phyloP scores from a whole-genome alignment of 257 asterid species.

The Solanum rostratum region DNA sequence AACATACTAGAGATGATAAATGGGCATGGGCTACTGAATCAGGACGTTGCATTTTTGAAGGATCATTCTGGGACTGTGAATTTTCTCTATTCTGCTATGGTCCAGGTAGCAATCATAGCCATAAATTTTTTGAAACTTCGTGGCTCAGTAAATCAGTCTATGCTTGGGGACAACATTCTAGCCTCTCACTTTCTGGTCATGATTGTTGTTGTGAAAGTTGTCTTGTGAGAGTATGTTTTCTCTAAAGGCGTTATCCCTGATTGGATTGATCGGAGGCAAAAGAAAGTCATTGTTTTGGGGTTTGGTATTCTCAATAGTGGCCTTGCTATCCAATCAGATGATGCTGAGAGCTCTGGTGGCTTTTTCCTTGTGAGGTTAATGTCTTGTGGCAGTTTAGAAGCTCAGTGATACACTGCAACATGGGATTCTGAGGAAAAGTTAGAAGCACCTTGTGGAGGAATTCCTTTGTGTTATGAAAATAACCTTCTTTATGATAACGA shows the following conservation, averaged over 20 bases:
- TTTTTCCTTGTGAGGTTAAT: slow-evolving; percentile 46
- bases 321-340: slow-evolving; percentile 15
- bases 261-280: slow-evolving; percentile 92
- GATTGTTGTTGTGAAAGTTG: slow-evolving; percentile 57
- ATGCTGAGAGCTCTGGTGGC: slow-evolving; percentile 33
- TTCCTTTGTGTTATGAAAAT: slow-evolving; percentile 16
- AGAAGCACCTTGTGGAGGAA: slow-evolving; percentile 27
- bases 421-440: slow-evolving; percentile 24
- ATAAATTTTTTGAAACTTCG: slow-evolving; percentile 20
- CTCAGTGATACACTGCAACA: slow-evolving; percentile 43
- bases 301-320: slow-evolving; percentile 42
- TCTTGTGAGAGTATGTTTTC: slow-evolving; percentile 36
- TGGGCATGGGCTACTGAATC: slow-evolving; percentile 50
- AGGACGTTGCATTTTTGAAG: slow-evolving; percentile 67
- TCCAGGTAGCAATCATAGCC: slow-evolving; percentile 17
- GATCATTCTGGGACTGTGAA: slow-evolving; percentile 72
- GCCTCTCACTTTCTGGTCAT: slow-evolving; percentile 30
- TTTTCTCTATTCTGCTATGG: slow-evolving; percentile 67
- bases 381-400: slow-evolving; percentile 72
- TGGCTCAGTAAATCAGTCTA: slow-evolving; percentile 26
- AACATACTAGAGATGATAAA: slow-evolving; percentile 21
- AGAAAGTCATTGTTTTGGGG: slow-evolving; percentile 42
- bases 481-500: slow-evolving; percentile 27
- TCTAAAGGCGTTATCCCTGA: slow-evolving; percentile 32
- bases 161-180: slow-evolving; percentile 59